Evolutionary conservation across 2,329 filamentous ascomycete species (phyloP), one percentile per base, ranked within the genome.

Genomic region (Neoscytalidium dimidiatum): DNA sequence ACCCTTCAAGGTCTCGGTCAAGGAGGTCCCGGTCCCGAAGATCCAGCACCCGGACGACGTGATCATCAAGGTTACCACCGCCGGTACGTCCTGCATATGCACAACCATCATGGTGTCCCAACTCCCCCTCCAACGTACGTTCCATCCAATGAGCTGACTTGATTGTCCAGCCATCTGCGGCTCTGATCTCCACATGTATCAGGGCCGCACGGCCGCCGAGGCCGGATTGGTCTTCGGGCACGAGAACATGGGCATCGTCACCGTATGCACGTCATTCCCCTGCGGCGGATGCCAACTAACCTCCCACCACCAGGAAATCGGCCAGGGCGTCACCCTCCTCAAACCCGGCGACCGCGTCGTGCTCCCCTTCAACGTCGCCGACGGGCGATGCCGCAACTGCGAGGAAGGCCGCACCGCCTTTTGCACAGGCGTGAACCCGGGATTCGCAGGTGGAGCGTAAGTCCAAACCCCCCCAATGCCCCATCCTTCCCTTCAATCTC

Each of bases 341-440:
- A 84, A 88, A 69, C 85, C 87, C 68, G 86, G 87, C 2, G 87
- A 90, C 67, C 82, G 87, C 1, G 84, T 90, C 3, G 86, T 89
- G 2, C 82, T 89, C 73, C 87, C 87, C 0, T 89, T 89, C 78
- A 89, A 89, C 64, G 86, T 88, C 1, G 86, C 86, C 6, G 85
- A 88, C 68, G 86, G 86, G 1, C 80, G 86, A 13, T 90, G 87
- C 73, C 81, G 82, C 19, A 88, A 88, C 69, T 89, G 87, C 65
- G 87, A 89, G 69, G 85, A 89, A 68, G 86, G 87, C 2, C 83
- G 82, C 66, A 89, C 87, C 1, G 87, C 86, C 0, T 89, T 89
- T 69, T 89, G 87, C 71, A 90, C 87, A 0, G 87, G 87, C 65
- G 83, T 87, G 2, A 87, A 87, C 69, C 84, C 84, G 0, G 85